phyloP scores from a whole-genome alignment of 2,329 filamentous ascomycete genomes.

The Exophiala viscosa region DNA sequence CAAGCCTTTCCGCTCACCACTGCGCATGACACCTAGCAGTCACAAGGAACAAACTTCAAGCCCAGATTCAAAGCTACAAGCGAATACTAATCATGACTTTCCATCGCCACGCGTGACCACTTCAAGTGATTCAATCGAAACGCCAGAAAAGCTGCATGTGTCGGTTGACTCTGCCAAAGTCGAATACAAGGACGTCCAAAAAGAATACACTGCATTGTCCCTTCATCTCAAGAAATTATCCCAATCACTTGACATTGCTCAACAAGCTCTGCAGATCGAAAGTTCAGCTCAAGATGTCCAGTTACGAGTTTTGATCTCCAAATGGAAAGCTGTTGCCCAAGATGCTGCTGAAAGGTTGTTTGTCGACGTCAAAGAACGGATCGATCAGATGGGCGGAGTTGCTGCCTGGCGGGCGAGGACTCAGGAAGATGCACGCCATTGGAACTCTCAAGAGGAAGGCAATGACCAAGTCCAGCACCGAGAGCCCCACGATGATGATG shows the following conservation, averaged over 20 bases:
- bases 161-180: constrained; percentile 25
- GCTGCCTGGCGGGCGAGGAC: constrained; percentile 53
- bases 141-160: not conserved
- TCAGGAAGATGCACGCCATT: constrained; percentile 36
- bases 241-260: constrained; percentile 47
- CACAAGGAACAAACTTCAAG: not conserved
- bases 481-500: constrained; percentile 27
- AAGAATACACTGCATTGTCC: constrained; percentile 35
- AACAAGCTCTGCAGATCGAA: constrained; percentile 54
- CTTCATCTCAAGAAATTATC: constrained; percentile 31
- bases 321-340: constrained; percentile 60
- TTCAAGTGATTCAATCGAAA: not conserved
- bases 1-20: constrained; percentile 68
- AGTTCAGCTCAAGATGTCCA: constrained; percentile 48
- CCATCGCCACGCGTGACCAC: constrained; percentile 12
- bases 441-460: constrained; percentile 31
- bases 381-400: constrained; percentile 62
- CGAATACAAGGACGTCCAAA: constrained; percentile 35
- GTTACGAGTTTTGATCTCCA: constrained; percentile 53
- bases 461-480: constrained; percentile 33
- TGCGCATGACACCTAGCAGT: constrained; percentile 10
- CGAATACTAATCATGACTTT: not conserved
- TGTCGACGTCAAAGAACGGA: constrained; percentile 55
- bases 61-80: not conserved
- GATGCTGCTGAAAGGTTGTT: constrained; percentile 67